These are phyloP conservation scores for Orbilia quercus DNA, from an alignment of 2,329 filamentous ascomycete genomes.

Conservation along the genomic window DNA sequence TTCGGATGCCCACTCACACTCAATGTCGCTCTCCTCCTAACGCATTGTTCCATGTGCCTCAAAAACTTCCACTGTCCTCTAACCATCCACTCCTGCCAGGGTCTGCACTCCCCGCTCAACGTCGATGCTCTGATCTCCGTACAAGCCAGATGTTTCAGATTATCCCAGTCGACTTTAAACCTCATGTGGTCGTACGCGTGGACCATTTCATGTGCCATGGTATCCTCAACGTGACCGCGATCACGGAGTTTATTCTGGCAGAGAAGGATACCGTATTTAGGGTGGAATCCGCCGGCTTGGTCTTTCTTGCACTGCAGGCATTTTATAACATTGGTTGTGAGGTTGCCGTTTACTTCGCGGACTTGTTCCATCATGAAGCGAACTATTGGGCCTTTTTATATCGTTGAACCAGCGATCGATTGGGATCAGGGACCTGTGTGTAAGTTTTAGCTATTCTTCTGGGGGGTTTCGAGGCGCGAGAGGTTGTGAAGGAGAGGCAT, in stretches of 20 bases:
- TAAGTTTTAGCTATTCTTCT: conserved; percentile 54
- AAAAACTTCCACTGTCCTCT: conserved; percentile 88
- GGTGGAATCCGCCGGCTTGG: conserved; percentile 84
- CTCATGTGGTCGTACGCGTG: conserved; percentile 93
- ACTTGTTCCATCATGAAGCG: conserved; percentile 88
- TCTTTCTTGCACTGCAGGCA: conserved; percentile 81
- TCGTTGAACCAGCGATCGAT: background rate
- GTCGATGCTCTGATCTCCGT: conserved; percentile 95
- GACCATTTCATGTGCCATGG: conserved; percentile 95
- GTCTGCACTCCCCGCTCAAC: conserved; percentile 92
- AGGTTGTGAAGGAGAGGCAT: conserved; percentile 54
- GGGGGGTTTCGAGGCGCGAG: background rate
- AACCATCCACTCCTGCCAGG: conserved; percentile 84
- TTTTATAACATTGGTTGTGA: conserved; percentile 79
- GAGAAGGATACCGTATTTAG: conserved; percentile 85
- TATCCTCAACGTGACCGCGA: conserved; percentile 87
- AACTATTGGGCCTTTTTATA: conserved; percentile 75
- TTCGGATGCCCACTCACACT: conserved; percentile 81
- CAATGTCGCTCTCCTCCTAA: conserved; percentile 80
- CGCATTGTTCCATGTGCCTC: conserved; percentile 93
- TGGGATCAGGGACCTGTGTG: conserved; percentile 25
- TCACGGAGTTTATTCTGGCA: conserved; percentile 91
- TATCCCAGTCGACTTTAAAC: conserved; percentile 87
- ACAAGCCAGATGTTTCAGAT: conserved; percentile 90
- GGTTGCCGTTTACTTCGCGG: conserved; percentile 77